A percentile compares a stretch with the other conserved stretches of the same genome.
phyloP scores from a whole-genome alignment of 129 eudicot genomes.

The Rutidosis leptorrhynchoides region DNA sequence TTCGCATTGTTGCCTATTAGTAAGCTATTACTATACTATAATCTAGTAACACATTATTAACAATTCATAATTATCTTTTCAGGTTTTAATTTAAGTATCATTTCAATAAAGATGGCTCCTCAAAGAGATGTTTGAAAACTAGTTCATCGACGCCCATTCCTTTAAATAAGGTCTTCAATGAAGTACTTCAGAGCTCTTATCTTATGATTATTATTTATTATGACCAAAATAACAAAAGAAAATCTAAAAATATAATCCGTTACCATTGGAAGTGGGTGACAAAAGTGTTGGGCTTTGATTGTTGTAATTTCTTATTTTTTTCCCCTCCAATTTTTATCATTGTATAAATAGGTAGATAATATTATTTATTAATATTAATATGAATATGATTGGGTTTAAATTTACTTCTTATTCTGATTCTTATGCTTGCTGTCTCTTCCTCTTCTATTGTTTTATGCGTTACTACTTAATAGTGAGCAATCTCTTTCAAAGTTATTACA shows the following conservation, averaged over 20 bases:
- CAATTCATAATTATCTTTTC: background rate
- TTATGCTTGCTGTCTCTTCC: background rate
- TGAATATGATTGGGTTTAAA: slow-evolving; percentile 5
- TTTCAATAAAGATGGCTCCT: slow-evolving; percentile 32
- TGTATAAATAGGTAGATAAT: slow-evolving; percentile 16
- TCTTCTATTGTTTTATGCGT: background rate
- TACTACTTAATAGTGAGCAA: background rate
- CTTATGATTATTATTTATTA: background rate
- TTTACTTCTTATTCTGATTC: background rate
- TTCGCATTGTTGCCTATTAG: background rate
- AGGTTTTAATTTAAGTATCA: slow-evolving; percentile 23
- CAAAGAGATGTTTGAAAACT: slow-evolving; percentile 30
- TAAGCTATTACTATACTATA: background rate
- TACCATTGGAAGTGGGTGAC: slow-evolving; percentile 17
- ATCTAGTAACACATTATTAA: background rate
- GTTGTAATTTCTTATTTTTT: background rate
- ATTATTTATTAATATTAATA: background rate
- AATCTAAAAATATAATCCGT: background rate
- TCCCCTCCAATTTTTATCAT: background rate
- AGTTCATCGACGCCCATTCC: slow-evolving; percentile 20
- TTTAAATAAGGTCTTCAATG: slow-evolving; percentile 35
- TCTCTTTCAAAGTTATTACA: too few species aligned
- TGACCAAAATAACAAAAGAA: slow-evolving; percentile 8
- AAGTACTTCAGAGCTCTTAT: slow-evolving; percentile 20
- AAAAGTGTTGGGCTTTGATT: slow-evolving; percentile 11